Evolutionary conservation across 306 rosid genomes (phyloP).

Genomic region (Rosa persica): DNA sequence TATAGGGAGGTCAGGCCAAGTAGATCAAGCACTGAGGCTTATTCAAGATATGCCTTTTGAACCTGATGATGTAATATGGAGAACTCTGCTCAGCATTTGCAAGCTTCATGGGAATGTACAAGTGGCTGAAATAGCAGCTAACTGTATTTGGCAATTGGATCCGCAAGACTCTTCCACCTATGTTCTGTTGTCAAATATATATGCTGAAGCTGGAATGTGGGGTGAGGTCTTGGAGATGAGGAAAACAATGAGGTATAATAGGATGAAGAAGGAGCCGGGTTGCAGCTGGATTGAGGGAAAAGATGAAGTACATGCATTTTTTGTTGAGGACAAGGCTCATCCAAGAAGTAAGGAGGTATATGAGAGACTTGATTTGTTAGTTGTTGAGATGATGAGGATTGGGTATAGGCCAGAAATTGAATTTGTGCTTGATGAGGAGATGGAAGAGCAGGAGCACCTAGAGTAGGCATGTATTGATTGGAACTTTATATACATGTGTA

Average conservation of each 20-base stretch:
- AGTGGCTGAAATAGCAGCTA: slow-evolving; percentile 70
- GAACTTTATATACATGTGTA: neutral
- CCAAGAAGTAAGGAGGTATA: slow-evolving; percentile 68
- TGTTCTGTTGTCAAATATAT: slow-evolving; percentile 65
- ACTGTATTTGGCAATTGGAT: slow-evolving; percentile 52
- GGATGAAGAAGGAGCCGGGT: slow-evolving; percentile 81
- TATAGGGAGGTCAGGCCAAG: slow-evolving; percentile 74
- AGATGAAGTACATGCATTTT: slow-evolving; percentile 71
- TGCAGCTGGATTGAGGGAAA: slow-evolving; percentile 95
- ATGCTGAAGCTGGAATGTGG: slow-evolving; percentile 81
- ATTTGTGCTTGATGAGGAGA: slow-evolving; percentile 42
- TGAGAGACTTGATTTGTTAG: slow-evolving; percentile 51
- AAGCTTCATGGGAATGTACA: slow-evolving; percentile 72
- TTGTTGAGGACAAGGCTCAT: slow-evolving; percentile 86
- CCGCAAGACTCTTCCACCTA: slow-evolving; percentile 80
- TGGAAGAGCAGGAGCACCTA: slow-evolving; percentile 28
- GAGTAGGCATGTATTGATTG: slow-evolving; percentile 15
- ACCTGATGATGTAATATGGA: slow-evolving; percentile 81
- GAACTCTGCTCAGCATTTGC: slow-evolving; percentile 76
- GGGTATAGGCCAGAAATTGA: slow-evolving; percentile 46
- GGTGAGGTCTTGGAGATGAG: slow-evolving; percentile 63
- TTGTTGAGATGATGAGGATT: slow-evolving; percentile 63
- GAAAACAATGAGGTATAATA: slow-evolving; percentile 58
- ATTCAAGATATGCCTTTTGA: slow-evolving; percentile 76
- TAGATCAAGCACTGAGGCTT: slow-evolving; percentile 60